A percentile compares a stretch with the other conserved stretches of the same genome.
These are phyloP conservation scores for Colletotrichum sp. DNA, from an alignment of 2,329 filamentous ascomycete genomes.

Conservation along the genomic window DNA sequence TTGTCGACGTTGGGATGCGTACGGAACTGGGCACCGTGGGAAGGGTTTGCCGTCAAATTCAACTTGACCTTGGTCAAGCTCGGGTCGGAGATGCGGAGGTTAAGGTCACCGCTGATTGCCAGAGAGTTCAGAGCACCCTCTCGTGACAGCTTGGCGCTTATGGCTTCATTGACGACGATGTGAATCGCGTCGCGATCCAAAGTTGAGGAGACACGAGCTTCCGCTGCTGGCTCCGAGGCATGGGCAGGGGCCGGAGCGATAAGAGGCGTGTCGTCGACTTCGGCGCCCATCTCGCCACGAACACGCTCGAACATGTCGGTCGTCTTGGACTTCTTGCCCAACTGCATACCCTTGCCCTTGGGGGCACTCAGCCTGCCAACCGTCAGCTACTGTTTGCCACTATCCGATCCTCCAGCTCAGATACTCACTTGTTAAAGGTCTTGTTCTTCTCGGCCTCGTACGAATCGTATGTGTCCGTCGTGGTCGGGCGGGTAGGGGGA, in stretches of 20 bases:
- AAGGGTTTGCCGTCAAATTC: conserved; percentile 74
- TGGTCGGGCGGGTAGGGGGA: conserved; percentile 73
- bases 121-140: conserved; percentile 88
- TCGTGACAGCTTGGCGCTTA: conserved; percentile 85
- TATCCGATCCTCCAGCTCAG: neutral
- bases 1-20: conserved; percentile 98
- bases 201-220: conserved; percentile 66
- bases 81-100: conserved; percentile 86
- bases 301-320: conserved; percentile 98
- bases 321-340: conserved; percentile 98
- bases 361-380: conserved; percentile 48
- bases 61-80: conserved; percentile 92
- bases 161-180: conserved; percentile 85
- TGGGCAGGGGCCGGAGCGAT: conserved; percentile 61
- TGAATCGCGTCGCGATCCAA: conserved; percentile 85
- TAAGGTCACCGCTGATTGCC: conserved; percentile 89
- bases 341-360: conserved; percentile 97
- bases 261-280: conserved; percentile 78
- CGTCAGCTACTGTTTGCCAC: neutral
- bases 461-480: conserved; percentile 84
- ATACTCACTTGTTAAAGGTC: conserved; percentile 73
- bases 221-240: conserved; percentile 54
- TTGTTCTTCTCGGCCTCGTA: conserved; percentile 99
- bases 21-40: conserved; percentile 87
- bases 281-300: conserved; percentile 85